Evolutionary conservation across 495 filamentous ascomycete genomes (phyloP).

Genomic region (Cenococcum geophilum): DNA sequence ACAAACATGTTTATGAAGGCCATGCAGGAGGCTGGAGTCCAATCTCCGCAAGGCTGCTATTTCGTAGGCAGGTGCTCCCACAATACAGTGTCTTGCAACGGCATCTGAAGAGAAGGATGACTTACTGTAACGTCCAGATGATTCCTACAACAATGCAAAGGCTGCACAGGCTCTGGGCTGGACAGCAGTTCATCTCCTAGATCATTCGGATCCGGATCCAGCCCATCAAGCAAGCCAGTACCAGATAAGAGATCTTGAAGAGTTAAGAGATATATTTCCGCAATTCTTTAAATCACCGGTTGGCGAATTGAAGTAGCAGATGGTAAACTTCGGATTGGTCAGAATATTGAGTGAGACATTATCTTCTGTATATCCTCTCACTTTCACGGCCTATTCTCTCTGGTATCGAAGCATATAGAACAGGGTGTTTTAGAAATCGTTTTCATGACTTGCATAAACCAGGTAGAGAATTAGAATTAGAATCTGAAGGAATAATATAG

Average conservation of each 20-base stretch:
- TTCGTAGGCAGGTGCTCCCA: constrained; percentile 65
- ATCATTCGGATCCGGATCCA: constrained; percentile 57
- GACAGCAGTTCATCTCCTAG: constrained; percentile 75
- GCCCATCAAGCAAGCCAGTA: constrained; percentile 55
- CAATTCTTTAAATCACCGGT: constrained; percentile 58
- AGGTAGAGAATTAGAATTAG: no score
- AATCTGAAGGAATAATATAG: no score
- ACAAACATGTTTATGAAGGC: constrained; percentile 78
- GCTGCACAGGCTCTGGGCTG: constrained; percentile 70
- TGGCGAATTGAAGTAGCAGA: background rate
- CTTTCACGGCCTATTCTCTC: no score
- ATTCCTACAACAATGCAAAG: constrained; percentile 69
- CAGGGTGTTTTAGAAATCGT: no score
- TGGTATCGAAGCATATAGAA: no score
- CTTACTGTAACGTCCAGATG: constrained; percentile 53
- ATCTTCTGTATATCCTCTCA: no score
- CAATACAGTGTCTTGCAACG: background rate
- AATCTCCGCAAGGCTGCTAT: constrained; percentile 54
- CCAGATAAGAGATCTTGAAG: constrained; percentile 63
- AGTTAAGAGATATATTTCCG: constrained; percentile 66
- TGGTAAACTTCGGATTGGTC: no score
- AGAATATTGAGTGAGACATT: no score
- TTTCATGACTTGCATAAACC: no score
- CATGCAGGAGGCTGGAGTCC: constrained; percentile 44
- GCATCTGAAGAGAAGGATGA: no score